These are phyloP conservation scores for Rhamnella rubrinervis DNA, from an alignment of 331 rosid genomes.

Conservation along the genomic window DNA sequence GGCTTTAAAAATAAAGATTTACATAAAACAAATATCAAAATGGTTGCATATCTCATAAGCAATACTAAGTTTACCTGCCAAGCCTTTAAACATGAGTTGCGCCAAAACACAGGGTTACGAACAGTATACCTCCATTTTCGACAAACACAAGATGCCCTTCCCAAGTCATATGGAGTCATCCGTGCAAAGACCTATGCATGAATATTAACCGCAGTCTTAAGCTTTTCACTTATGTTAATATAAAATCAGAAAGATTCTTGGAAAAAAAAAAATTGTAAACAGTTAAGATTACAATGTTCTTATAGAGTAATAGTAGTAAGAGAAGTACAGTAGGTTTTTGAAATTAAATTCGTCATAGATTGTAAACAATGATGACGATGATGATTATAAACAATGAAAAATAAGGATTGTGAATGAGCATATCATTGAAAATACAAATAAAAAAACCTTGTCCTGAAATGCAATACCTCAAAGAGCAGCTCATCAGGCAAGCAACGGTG, in stretches of 20 bases:
- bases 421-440: neutral
- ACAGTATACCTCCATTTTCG: slow-evolving; percentile 92
- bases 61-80: slow-evolving; percentile 79
- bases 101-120: slow-evolving; percentile 93
- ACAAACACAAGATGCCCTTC: slow-evolving; percentile 89
- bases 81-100: slow-evolving; percentile 90
- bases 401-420: neutral
- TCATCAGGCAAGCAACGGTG: slow-evolving; percentile 87
- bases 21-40: slow-evolving; percentile 15
- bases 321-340: no score
- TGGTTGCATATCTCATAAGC: slow-evolving; percentile 11
- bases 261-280: neutral
- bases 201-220: slow-evolving; percentile 13
- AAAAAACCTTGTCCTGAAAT: neutral
- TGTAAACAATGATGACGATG: no score
- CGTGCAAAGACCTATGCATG: slow-evolving; percentile 64
- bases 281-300: neutral
- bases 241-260: neutral
- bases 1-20: slow-evolving; percentile 23
- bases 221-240: neutral
- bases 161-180: slow-evolving; percentile 81
- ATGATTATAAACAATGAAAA: no score
- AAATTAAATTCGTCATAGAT: no score
- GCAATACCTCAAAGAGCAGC: slow-evolving; percentile 78
- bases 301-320: no score